Base-by-base conservation (phyloP, 768 basidiomycete genomes). In the Cytidiella melzeri region DNA sequence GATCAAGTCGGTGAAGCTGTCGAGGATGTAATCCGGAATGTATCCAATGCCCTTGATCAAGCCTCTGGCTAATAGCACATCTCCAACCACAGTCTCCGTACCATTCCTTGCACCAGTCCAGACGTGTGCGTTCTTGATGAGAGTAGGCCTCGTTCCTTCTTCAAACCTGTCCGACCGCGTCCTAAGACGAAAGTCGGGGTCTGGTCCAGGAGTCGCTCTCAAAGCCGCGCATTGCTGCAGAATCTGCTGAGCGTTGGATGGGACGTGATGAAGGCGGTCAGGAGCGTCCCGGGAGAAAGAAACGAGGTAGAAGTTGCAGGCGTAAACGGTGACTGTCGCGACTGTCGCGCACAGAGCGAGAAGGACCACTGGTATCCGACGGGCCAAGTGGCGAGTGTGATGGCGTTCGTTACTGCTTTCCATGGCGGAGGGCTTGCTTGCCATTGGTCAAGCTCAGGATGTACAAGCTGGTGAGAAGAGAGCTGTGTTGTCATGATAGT, bases 81-180 rank as follows among this genome's bases (percentile, higher is more conserved):
- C 84, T 15, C 83, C 83, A 19, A 67, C 61, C 26, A 84, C 55
- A 27, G 75, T 71, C 54, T 83, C 67, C 11, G 74, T 68, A 15
- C 78, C 79, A 49, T 82, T 77, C 34, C 73, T 62, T 28, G 70
- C 75, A 20, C 84, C 84, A 2, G 81, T 77, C 69, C 84, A 73
- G 43, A 87, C 73, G 36, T 79, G 78, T 2, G 80, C 85, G 61
- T 92, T 88, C 58, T 74, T 73, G 55, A 95, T 81, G 55, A 83
- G 71, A 18, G 81, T 82, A 1, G 84, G 67, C 30, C 73, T 73
- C 0, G 86, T 87, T 1, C 83, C 87, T 3, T 67, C 66, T 55
- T 81, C 84, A 53, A 75, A 84, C 36, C 87, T 67, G 58, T 89
- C 87, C 2, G 84, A 87, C 37, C 38, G 53, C 4, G 50, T 52